Base-by-base conservation (phyloP, 352 stramenopile species). In the Aphanomyces astaci region DNA sequence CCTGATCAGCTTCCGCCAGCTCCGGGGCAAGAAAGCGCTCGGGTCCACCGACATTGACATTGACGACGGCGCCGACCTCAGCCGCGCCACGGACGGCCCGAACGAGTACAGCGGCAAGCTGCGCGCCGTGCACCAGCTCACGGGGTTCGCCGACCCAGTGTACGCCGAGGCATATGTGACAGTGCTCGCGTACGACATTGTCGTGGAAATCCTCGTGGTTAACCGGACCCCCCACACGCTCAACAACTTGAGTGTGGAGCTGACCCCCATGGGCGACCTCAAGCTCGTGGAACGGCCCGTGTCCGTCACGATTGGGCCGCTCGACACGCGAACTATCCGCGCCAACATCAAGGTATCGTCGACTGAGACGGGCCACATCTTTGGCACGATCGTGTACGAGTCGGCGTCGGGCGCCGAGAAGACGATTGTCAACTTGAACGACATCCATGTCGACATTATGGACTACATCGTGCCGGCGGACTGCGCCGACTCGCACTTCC, bases 391-490 rank as follows among this genome's bases (percentile, higher is more conserved):
- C 77, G 95, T 99, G 39, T 99, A 99, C 76, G 95, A 98, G 74
- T 98, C 98, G 70, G 90, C 93, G 32, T 94, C 82, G 45, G 84
- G 86, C 25, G 95, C 96, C 60, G 95, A 99, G 72, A 98, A 99
- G 77, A 98, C 92, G 63, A 98, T 99, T 71, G 96, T 99, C 65
- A 99, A 99, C 78, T 76, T 99, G 64, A 99, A 99, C 78, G 97
- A 99, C 75, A 99, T 99, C 73, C 96, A 99, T 76, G 86, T 99
- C 70, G 97, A 99, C 75, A 99, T 99, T 62, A 99, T 99, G 97
- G 97, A 99, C 78, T 99, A 99, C 88, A 99, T 99, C 76, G 91
- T 97, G 71, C 96, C 97, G 55, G 77, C 86, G 52, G 89, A 77
- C 19, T 95, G 96, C 87, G 87, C 78, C 70, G 96, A 99, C 75